Conservation (phyloP, 2,329 filamentous ascomycete genomes). For the Alternaria gansuensis region DNA sequence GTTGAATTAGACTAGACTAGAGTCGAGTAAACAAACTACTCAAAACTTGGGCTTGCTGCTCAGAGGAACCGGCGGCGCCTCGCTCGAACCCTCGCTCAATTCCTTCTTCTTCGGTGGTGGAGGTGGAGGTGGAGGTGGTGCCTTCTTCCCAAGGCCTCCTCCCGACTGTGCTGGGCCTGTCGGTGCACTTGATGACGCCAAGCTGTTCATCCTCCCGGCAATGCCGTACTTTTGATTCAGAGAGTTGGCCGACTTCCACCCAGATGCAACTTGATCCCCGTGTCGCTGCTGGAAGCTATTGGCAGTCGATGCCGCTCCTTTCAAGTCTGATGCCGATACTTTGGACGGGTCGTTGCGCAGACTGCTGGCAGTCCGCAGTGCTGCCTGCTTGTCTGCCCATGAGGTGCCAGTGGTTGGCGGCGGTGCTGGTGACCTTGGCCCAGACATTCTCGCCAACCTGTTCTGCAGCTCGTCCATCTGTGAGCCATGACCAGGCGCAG, state of each 20-base stretch:
- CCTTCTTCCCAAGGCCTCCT: conserved; percentile 59
- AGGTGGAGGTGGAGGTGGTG: conserved; percentile 65
- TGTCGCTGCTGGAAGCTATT: conserved; percentile 76
- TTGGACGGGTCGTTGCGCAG: conserved; percentile 69
- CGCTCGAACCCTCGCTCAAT: conserved; percentile 51
- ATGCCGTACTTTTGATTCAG: conserved; percentile 71
- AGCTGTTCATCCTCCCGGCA: conserved; percentile 59
- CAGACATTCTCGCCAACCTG: conserved; percentile 63
- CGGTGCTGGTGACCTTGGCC: conserved; percentile 42
- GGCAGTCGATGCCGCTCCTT: conserved; percentile 66
- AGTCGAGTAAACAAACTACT: not conserved
- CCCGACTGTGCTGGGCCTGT: conserved; percentile 40
- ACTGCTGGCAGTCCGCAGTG: conserved; percentile 67
- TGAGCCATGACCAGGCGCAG: conserved; percentile 36
- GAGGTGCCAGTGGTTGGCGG: conserved; percentile 63
- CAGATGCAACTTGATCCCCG: conserved; percentile 71
- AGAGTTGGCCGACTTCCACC: conserved; percentile 65
- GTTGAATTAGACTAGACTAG: not conserved
- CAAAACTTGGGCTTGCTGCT: conserved; percentile 63
- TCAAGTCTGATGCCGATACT: conserved; percentile 67
- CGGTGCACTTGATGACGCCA: conserved; percentile 36
- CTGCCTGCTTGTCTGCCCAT: conserved; percentile 69
- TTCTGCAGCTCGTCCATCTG: conserved; percentile 74
- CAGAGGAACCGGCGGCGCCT: conserved; percentile 66
- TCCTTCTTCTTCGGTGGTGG: conserved; percentile 66